A percentile compares a stretch with the other conserved stretches of the same genome.
phyloP scores from a whole-genome alignment of 441 rosid species.

The Syzygium malaccense region DNA sequence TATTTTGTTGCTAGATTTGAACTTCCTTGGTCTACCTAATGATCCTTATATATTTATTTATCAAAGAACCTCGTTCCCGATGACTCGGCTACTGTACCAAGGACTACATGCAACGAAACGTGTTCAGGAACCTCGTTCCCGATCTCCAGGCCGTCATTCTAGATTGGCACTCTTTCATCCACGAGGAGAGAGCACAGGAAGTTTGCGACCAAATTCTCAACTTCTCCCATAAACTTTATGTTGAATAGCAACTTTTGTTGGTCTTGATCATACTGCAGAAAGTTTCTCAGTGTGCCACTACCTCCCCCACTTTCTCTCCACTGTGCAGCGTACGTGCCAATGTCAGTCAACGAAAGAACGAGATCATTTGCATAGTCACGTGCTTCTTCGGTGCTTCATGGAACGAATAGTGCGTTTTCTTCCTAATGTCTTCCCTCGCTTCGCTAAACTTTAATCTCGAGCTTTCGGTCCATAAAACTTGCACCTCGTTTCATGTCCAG shows the following conservation, averaged over 20 bases:
- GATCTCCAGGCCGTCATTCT: constrained; percentile 32
- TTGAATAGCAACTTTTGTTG: background rate
- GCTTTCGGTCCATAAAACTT: background rate
- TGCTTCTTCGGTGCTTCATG: background rate
- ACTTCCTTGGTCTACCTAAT: background rate
- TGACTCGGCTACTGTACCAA: background rate
- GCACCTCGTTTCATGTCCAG: background rate
- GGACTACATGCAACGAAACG: constrained; percentile 19
- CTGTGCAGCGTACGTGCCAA: background rate
- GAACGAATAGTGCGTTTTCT: background rate
- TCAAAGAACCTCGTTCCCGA: background rate
- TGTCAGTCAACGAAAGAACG: background rate
- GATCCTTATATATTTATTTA: background rate
- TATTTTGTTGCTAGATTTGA: background rate
- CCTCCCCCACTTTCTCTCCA: background rate
- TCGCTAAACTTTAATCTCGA: background rate
- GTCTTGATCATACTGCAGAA: background rate
- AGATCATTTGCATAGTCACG: background rate
- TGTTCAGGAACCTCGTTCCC: constrained; percentile 27
- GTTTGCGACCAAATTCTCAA: constrained; percentile 44
- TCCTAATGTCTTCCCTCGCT: background rate
- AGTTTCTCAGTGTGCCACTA: background rate
- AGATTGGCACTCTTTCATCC: constrained; percentile 36
- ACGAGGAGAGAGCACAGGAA: constrained; percentile 30
- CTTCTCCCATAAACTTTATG: constrained; percentile 19